Evolutionary conservation across 1,139 yeast species (phyloP), one percentile per base, ranked within the genome.

Genomic region (Debaryomycetaceae sp.): DNA sequence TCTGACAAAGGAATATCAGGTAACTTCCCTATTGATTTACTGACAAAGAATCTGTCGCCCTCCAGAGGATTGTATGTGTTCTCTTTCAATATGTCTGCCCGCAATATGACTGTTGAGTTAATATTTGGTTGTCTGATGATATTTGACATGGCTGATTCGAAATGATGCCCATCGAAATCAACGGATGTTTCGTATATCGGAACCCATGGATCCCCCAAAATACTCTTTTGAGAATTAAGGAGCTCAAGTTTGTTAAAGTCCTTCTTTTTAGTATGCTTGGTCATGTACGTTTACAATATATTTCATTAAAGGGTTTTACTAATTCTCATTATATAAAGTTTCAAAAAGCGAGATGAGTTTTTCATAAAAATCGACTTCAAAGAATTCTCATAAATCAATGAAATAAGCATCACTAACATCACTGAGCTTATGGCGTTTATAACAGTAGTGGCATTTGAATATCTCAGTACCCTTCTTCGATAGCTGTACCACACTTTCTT

Each of bases 121-220:
- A 91, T 85, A 58, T 91, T 87, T 11, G 98, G 98, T 47, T 88
- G 89, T 45, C 76, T 73, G 41, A 91, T 84, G 46, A 91, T 71
- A 59, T 89, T 87, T 34, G 78, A 61, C 92, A 88, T 85, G 5
- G 96, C 96, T 8, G 68, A 64, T 43, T 80, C 81, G 55, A 83
- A 89, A 63, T 88, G 86, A 5, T 49, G 53, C 9, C 63, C 52
- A n/a, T 57, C 59, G 45, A 78, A 78, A 4, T 67, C 74, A 2
- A 70, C 81, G 1, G 57, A 56, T 2, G 69, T 56, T 43, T 66
- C 67, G 49, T 72, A 76, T 19, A 83, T 59, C 1, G 84, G 78
- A 7, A 75, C 73, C 96, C 96, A 87, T 30, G 72, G 69, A 1
- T 65, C 63, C 0, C 95, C 95, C 38, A 87, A 59, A 0, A 65